A percentile compares a stretch with the other conserved stretches of the same genome.
Evolutionary conservation across 2,329 filamentous ascomycete genomes (phyloP).

Genomic region (Furcasterigmium furcatum): DNA sequence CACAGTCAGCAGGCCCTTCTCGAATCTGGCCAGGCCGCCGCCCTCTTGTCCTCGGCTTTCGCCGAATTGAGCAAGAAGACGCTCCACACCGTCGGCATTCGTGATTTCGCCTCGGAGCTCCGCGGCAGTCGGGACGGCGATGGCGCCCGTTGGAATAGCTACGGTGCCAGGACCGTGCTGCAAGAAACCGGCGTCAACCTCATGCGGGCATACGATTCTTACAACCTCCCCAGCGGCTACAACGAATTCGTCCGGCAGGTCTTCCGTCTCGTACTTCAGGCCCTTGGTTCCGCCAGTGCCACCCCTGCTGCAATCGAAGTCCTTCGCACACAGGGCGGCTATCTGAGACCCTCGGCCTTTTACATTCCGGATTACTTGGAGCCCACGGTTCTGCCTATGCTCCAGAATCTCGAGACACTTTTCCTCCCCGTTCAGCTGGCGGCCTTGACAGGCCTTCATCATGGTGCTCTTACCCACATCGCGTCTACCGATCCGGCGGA

Average conservation of each 20-base stretch:
- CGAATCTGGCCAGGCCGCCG: conserved; percentile 41
- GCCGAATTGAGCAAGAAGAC: conserved; percentile 49
- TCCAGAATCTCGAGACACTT: conserved; percentile 43
- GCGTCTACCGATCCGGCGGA: background rate
- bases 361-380: conserved; percentile 36
- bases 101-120: conserved; percentile 51
- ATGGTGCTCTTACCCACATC: background rate
- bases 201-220: conserved; percentile 1
- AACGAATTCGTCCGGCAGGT: conserved; percentile 23
- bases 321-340: conserved; percentile 29
- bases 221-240: conserved; percentile 2
- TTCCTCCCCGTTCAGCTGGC: conserved; percentile 27
- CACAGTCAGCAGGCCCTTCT: conserved; percentile 23
- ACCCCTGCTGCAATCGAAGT: conserved; percentile 43
- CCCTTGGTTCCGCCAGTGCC: conserved; percentile 34
- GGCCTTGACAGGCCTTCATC: background rate
- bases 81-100: conserved; percentile 46
- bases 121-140: conserved; percentile 44
- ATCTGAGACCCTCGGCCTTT: conserved; percentile 40
- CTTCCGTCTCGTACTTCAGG: conserved; percentile 37
- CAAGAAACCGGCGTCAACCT: conserved; percentile 26
- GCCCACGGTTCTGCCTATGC: conserved; percentile 30
- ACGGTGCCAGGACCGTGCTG: conserved; percentile 40
- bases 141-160: conserved; percentile 47
- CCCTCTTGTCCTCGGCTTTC: conserved; percentile 56